Base-by-base conservation (phyloP, 2,329 filamentous ascomycete genomes). In the Ceratocystis papillata region DNA sequence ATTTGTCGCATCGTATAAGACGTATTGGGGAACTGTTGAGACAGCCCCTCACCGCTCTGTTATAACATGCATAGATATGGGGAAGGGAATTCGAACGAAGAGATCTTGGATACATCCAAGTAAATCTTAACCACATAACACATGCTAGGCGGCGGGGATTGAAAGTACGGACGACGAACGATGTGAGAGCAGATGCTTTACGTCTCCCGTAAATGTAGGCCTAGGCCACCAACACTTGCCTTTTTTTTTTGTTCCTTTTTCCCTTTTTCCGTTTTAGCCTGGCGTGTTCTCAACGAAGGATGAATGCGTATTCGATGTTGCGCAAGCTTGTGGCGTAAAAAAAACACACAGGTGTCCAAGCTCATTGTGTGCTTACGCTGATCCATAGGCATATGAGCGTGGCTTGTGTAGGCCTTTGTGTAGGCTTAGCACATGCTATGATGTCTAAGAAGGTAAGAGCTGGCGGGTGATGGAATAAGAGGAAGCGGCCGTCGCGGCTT, bases 291-390 rank as follows among this genome's bases (percentile, higher is more conserved):
- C 48, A 22, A 1, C 22, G 22, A 55, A 55, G 25, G 10, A 15
- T 33, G 25, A n/a, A n/a, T 57, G 28, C 53, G 53, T 30, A 15
- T 30, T 22, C 22, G 12, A 30, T 57, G 28, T 57, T 57, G 53
- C 53, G 53, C 53, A 57, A 57, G 53, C 53, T 22, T 33, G 53
- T 57, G 53, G 53, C 53, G 53, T 57, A 28, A 57, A 22, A 17
- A 22, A 17, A 57, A 28, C 3, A 28, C 28, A 8, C 53, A 57
- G 25, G 53, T 28, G 12, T 28, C 53, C 53, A 28, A 33, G 53
- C 25, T 57, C 30, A 28, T 57, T 28, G 10, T 33, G 22, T 17
- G 22, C 12, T 57, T 57, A 28, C n/a, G 53, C 1, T 17, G 50
- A 57, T 57, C 53, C 53, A 57, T 33, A 15, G 53, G 22, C 53